These are phyloP conservation scores for Flammula alnicola DNA, from an alignment of 1,284 basidiomycete genomes.

Conservation along the genomic window DNA sequence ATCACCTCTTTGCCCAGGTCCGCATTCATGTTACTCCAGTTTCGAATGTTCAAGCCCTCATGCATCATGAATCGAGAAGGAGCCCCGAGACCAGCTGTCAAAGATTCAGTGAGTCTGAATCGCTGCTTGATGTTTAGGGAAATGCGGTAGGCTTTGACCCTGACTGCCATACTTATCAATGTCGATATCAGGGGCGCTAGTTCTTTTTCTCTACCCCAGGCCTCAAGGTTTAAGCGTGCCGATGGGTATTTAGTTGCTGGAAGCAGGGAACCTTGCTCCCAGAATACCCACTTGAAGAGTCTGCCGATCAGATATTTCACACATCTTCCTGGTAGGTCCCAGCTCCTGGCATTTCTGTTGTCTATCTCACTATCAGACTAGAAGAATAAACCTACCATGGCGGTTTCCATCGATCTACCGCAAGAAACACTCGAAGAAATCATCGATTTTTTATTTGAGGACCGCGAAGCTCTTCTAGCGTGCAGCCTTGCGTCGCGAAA, in stretches of 20 bases:
- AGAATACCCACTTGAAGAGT: not conserved
- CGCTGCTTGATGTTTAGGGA: not conserved
- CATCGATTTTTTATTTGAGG: constrained; percentile 29
- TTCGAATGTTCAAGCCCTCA: not conserved
- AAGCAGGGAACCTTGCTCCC: not conserved
- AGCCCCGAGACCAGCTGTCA: constrained; percentile 1
- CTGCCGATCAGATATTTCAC: not conserved
- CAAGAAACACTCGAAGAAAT: constrained; percentile 34
- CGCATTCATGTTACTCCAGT: not conserved
- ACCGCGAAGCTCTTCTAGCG: constrained; percentile 25
- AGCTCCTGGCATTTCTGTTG: not conserved
- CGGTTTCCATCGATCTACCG: constrained; percentile 22
- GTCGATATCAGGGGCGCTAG: not conserved
- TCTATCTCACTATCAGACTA: not conserved
- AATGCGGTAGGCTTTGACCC: too few species aligned
- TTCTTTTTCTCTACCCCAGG: constrained; percentile 1
- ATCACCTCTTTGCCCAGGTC: constrained; percentile 1
- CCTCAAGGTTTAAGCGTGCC: not conserved
- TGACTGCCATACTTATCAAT: not conserved
- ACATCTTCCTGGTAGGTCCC: not conserved
- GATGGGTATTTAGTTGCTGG: not conserved
- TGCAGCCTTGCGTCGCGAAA: constrained; percentile 32
- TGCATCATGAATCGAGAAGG: not conserved
- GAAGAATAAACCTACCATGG: not conserved
- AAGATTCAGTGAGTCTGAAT: not conserved